Evolutionary conservation across 1,284 basidiomycete genomes (phyloP).

Genomic region (Microbotryum intermedium): DNA sequence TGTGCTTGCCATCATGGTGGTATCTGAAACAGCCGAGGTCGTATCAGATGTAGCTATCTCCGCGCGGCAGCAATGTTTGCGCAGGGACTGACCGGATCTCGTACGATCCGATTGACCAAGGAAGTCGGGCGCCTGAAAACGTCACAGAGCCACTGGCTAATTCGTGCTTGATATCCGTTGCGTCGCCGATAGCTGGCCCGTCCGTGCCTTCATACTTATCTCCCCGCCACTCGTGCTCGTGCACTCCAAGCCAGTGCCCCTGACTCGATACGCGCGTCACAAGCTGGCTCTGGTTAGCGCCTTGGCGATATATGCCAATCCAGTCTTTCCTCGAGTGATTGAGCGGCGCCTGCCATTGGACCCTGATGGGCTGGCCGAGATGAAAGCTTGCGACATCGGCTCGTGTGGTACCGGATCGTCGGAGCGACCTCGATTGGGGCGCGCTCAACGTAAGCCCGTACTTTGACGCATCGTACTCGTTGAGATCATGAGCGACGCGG

Average conservation of each 20-base stretch:
- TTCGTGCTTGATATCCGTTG: conserved; percentile 27
- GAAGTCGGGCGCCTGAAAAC: conserved; percentile 68
- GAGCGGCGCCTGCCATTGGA: conserved; percentile 78
- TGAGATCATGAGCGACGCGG: conserved; percentile 70
- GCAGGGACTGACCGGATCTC: conserved; percentile 52
- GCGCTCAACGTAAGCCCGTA: conserved; percentile 62
- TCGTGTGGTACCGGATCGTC: conserved; percentile 36
- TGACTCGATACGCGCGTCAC: conserved; percentile 79
- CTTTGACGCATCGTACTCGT: conserved; percentile 64
- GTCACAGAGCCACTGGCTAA: conserved; percentile 54
- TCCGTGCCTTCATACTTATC: conserved; percentile 49
- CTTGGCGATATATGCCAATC: conserved; percentile 80
- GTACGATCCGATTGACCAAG: conserved; percentile 78
- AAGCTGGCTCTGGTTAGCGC: conserved; percentile 69
- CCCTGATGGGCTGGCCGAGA: conserved; percentile 77
- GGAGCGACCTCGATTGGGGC: conserved; percentile 35
- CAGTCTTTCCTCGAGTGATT: conserved; percentile 91
- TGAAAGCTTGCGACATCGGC: conserved; percentile 55
- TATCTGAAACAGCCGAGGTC: conserved; percentile 29
- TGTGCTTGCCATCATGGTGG: conserved; percentile 65
- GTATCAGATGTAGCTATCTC: too few species aligned
- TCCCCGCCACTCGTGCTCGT: conserved; percentile 87
- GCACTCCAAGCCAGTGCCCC: conserved; percentile 88
- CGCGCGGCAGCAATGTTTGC: too few species aligned
- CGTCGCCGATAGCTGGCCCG: neutral